These are phyloP conservation scores for Plectosphaerella plurivora DNA, from an alignment of 2,329 filamentous ascomycete species.

Conservation along the genomic window DNA sequence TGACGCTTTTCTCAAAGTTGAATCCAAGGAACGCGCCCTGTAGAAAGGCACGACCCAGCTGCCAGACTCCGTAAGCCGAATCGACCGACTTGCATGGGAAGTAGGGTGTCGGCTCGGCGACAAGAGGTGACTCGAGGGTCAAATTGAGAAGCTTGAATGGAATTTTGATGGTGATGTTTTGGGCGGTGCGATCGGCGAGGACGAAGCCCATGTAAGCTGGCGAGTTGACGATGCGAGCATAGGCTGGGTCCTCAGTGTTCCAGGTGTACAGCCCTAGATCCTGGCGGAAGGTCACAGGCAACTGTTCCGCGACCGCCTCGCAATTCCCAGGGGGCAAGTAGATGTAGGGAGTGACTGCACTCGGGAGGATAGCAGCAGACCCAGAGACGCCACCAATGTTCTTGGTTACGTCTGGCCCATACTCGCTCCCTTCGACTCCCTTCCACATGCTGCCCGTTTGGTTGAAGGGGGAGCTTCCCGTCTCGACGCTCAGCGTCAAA, in stretches of 20 bases:
- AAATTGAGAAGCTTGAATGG: neutral
- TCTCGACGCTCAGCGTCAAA: conserved; percentile 16
- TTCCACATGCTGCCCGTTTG: conserved; percentile 4
- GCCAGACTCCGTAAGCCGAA: neutral
- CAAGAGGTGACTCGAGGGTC: neutral
- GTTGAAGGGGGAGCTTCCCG: conserved; percentile 12
- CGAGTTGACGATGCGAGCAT: neutral
- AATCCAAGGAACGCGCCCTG: neutral
- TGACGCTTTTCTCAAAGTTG: neutral
- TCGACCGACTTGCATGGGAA: neutral
- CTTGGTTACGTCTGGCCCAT: neutral
- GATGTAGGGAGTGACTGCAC: neutral
- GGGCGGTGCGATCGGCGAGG: neutral
- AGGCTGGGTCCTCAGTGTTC: neutral
- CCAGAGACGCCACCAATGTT: conserved; percentile 8
- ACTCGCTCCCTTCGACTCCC: neutral
- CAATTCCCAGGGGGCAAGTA: neutral
- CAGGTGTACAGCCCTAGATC: neutral
- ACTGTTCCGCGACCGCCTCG: neutral
- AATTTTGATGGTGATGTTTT: neutral
- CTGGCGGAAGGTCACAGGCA: neutral
- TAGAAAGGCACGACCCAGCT: neutral
- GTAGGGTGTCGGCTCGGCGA: neutral
- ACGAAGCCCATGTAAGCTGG: conserved; percentile 1
- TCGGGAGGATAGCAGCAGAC: neutral